A percentile compares a stretch with the other conserved stretches of the same genome.
phyloP scores from a whole-genome alignment of 2,329 filamentous ascomycete species.

The Fusarium sp. region DNA sequence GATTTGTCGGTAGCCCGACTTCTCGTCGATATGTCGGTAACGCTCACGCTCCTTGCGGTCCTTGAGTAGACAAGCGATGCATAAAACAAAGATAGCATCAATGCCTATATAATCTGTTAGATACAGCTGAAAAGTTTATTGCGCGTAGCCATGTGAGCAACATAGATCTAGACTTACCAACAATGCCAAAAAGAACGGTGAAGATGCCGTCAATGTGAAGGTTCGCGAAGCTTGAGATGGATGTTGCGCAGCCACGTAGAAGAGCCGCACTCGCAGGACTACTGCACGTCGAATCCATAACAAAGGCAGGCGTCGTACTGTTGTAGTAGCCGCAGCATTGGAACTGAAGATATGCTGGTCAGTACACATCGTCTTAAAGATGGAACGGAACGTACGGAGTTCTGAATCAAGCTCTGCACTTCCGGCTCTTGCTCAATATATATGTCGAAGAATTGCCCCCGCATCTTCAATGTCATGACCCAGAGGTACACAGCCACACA shows the following conservation, averaged over 20 bases:
- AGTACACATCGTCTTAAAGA: not conserved
- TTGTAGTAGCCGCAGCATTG: constrained; percentile 86
- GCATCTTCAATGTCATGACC: constrained; percentile 80
- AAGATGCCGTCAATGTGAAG: constrained; percentile 82
- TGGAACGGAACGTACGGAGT: constrained; percentile 68
- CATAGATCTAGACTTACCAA: constrained; percentile 64
- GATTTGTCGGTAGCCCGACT: constrained; percentile 70
- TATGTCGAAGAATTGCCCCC: constrained; percentile 71
- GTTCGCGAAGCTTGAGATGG: constrained; percentile 79
- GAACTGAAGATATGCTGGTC: constrained; percentile 66
- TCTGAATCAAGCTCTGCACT: constrained; percentile 79
- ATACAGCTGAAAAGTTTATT: not conserved
- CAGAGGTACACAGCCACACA: constrained; percentile 77
- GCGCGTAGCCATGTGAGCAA: too few relatives aligned
- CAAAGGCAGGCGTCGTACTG: constrained; percentile 78
- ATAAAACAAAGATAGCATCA: constrained; percentile 77
- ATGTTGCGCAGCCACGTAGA: constrained; percentile 77
- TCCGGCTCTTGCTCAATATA: constrained; percentile 71
- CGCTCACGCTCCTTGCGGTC: constrained; percentile 84
- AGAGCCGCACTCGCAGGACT: constrained; percentile 79
- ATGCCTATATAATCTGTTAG: constrained; percentile 60
- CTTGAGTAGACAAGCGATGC: constrained; percentile 82
- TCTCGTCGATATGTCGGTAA: constrained; percentile 86
- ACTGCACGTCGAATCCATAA: constrained; percentile 77
- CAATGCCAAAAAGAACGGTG: constrained; percentile 84